Base-by-base conservation (phyloP, 352 stramenopile species). In the Elongisporangium anandrum region DNA sequence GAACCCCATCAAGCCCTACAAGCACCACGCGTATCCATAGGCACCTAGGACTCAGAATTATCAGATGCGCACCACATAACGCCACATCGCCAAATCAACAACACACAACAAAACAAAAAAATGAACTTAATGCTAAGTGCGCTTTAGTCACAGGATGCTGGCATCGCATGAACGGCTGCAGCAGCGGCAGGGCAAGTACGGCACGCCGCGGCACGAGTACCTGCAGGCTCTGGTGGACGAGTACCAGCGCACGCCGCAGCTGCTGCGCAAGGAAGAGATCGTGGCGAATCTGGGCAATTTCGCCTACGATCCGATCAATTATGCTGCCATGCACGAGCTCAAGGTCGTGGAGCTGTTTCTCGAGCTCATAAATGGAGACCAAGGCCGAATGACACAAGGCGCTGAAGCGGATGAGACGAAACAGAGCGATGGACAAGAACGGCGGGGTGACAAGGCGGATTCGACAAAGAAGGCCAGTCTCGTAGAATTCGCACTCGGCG, bases 301-400 rank as follows among this genome's bases (percentile, higher is more conserved):
- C 47, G 77, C 79, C 19, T 95, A 95, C 66, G 85, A 93, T 60
- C 85, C 85, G 21, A 91, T 95, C 68, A 95, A 95, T 57, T 95
- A 82, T 59, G 68, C 48, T 8, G 73, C 73, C 17, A 56, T 93
- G n/a, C 24, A 55, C 24, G 65, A 70, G 56, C 72, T 95, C 16
- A 71, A 76, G 50, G 63, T 89, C 59, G 79, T 92, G 61, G 77
- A 90, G 48, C 59, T 95, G 29, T 95, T 93, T 57, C 78, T 93
- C 29, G 81, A 92, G 56, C 29, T 41, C 5, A 79, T 90, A 59
- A 57, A 92, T 4, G 68, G 80, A 64, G 74, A 64, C 16, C 72
- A 76, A 52, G 4, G 9, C 29, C 4, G 13, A 4, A 41, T 13
- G 9, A 41, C 29, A 15, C 4, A 8, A 4, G 65, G 75, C 48